These are phyloP conservation scores for Candida pseudoglaebosa DNA, from an alignment of 805 yeast genomes.

Conservation along the genomic window DNA sequence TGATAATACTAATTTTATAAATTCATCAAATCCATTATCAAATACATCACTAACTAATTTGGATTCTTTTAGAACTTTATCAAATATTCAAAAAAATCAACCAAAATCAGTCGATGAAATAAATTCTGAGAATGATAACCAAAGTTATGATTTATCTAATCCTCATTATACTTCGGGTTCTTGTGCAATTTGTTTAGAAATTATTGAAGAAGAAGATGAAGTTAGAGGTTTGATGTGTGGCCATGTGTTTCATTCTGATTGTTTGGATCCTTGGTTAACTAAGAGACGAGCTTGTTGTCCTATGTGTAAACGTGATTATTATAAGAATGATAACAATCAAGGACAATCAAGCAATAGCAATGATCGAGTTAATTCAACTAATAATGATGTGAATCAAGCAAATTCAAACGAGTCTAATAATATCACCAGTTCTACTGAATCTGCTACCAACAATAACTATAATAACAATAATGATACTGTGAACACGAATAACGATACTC, in stretches of 20 bases:
- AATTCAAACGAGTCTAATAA: conserved; percentile 9
- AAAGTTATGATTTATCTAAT: conserved; percentile 15
- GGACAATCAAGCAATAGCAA: too few species aligned
- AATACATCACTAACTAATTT: neutral
- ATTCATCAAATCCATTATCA: neutral
- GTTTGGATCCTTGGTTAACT: conserved; percentile 80
- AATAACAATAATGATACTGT: too few species aligned
- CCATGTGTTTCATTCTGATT: conserved; percentile 75
- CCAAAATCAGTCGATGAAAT: neutral
- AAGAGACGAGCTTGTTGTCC: conserved; percentile 79
- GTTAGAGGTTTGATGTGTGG: conserved; percentile 79
- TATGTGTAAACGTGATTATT: conserved; percentile 69
- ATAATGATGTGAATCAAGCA: too few species aligned
- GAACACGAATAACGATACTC: too few species aligned
- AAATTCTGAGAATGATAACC: neutral
- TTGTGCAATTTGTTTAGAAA: conserved; percentile 78
- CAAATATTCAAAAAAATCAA: neutral
- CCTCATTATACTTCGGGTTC: conserved; percentile 59
- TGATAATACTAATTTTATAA: too few species aligned
- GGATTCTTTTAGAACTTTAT: neutral
- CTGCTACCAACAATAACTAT: too few species aligned
- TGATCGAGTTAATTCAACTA: too few species aligned
- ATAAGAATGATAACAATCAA: conserved; percentile 23
- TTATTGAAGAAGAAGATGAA: conserved; percentile 53
- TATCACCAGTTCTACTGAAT: too few species aligned